Evolutionary conservation across 371 early-diverging fungal genomes (phyloP).

Genomic region (Syncephalis plumigaleata): DNA sequence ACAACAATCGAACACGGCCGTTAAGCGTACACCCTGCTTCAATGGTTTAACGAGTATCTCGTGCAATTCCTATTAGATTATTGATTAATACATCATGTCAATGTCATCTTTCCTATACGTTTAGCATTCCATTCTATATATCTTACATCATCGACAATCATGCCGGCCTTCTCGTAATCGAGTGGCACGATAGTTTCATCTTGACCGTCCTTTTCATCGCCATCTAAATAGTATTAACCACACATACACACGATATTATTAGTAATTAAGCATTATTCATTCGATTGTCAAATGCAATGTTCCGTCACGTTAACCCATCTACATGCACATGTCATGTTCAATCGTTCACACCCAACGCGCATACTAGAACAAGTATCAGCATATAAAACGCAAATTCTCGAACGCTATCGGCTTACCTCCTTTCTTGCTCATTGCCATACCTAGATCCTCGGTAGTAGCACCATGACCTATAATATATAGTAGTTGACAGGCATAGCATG

Average conservation of each 20-base stretch:
- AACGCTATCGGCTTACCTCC: slow-evolving; percentile 4
- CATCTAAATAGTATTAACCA: slow-evolving; percentile 18
- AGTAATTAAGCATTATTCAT: no score
- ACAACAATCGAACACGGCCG: slow-evolving; percentile 39
- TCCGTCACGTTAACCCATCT: no score
- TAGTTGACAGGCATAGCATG: slow-evolving; percentile 2
- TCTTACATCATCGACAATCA: slow-evolving; percentile 33
- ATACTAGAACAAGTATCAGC: no score
- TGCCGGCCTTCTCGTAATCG: slow-evolving; percentile 33
- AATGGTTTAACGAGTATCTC: slow-evolving; percentile 26
- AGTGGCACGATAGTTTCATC: slow-evolving; percentile 46
- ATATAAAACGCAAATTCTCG: no score
- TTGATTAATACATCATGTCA: not conserved
- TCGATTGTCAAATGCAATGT: no score
- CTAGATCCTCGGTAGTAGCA: not conserved
- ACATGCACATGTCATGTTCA: no score
- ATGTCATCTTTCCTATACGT: not conserved
- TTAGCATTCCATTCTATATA: not conserved
- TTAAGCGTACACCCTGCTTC: slow-evolving; percentile 34
- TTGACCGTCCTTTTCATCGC: slow-evolving; percentile 37
- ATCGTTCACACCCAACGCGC: no score
- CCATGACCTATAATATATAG: slow-evolving; percentile 22
- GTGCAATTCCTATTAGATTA: slow-evolving; percentile 21
- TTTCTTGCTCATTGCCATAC: not conserved
- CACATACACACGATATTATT: slow-evolving; percentile 14